Conservation (phyloP, 352 stramenopile species). For the Globisporangium okanoganense region DNA sequence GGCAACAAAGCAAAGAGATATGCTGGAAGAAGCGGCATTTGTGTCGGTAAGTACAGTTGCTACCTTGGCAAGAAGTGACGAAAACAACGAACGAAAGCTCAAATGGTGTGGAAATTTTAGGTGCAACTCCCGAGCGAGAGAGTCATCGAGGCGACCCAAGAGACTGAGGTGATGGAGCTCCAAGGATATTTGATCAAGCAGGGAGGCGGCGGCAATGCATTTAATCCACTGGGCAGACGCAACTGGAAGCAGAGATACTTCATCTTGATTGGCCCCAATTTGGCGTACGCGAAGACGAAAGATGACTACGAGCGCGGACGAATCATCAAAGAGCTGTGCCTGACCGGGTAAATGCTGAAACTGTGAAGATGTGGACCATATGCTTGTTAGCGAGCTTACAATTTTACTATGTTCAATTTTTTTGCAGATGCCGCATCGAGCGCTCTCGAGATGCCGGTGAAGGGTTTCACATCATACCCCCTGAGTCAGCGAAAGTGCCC, state of each 20-base stretch:
- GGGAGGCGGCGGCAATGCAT: constrained; percentile 66
- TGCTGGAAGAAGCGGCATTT: constrained; percentile 77
- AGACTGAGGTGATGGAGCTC: constrained; percentile 52
- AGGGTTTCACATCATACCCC: constrained; percentile 80
- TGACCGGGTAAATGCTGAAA: constrained; percentile 50
- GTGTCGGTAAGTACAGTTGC: constrained; percentile 43
- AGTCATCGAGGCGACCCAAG: constrained; percentile 74
- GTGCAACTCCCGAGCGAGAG: constrained; percentile 76
- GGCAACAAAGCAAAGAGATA: constrained; percentile 58
- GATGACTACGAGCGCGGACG: constrained; percentile 84
- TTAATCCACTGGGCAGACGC: constrained; percentile 74
- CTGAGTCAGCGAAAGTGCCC: constrained; percentile 35
- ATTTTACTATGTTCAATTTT: not conserved
- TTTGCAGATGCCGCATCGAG: constrained; percentile 58
- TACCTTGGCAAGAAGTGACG: not conserved
- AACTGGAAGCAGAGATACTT: constrained; percentile 91
- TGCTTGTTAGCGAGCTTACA: not conserved
- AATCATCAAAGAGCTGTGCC: constrained; percentile 83
- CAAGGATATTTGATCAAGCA: constrained; percentile 89
- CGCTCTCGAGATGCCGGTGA: constrained; percentile 72
- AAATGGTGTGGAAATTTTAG: constrained; percentile 14
- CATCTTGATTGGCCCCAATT: constrained; percentile 59
- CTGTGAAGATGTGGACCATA: not conserved
- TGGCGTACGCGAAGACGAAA: constrained; percentile 84
- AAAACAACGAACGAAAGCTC: not conserved